Percentiles rank a stretch among this genome's conserved stretches.
These are phyloP conservation scores for Magnusiomyces ingens DNA, from an alignment of 1,139 yeast genomes.

Conservation along the genomic window DNA sequence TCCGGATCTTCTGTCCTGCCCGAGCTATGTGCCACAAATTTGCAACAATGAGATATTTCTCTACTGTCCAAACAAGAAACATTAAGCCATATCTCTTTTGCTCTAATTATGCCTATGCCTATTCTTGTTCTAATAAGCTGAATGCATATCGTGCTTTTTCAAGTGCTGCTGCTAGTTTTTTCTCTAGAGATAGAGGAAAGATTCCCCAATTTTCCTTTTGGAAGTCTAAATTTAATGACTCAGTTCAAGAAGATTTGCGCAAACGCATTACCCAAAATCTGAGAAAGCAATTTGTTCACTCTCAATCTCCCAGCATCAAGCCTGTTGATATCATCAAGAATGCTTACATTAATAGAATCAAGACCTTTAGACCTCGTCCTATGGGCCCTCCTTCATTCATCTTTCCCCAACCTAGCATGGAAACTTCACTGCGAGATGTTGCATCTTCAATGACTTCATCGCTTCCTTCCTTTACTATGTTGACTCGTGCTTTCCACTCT, in stretches of 20 bases:
- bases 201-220: no score
- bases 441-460: constrained; percentile 1
- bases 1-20: no score
- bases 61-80: no score
- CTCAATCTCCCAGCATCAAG: background rate
- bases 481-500: constrained; percentile 11
- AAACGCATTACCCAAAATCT: background rate
- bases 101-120: no score
- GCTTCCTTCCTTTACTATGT: constrained; percentile 9
- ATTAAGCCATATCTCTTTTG: no score
- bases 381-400: constrained; percentile 4
- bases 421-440: background rate
- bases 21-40: no score
- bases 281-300: constrained; percentile 1
- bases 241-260: background rate
- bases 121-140: no score
- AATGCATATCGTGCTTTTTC: background rate
- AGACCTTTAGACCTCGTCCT: background rate
- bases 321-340: background rate
- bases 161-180: background rate
- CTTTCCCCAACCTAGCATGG: constrained; percentile 10
- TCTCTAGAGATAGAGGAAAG: background rate
- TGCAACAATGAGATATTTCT: no score
- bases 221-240: background rate
- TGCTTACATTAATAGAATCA: background rate